phyloP scores from a whole-genome alignment of 2,329 filamentous ascomycete genomes.

The Neurospora sp. region DNA sequence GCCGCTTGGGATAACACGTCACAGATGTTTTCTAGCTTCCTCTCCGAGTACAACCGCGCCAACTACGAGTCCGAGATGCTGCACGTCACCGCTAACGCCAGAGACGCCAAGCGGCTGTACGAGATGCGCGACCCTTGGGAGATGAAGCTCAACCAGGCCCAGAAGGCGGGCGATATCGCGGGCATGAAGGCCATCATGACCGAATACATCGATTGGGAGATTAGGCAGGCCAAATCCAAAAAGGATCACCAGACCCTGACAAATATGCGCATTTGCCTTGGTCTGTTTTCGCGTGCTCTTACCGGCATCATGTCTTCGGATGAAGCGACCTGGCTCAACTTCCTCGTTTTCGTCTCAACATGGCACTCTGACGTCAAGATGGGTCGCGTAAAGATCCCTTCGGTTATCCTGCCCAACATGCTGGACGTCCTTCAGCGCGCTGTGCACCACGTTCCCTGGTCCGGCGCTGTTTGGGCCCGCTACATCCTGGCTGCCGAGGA shows the following conservation, averaged over 20 bases:
- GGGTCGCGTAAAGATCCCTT: constrained; percentile 30
- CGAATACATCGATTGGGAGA: constrained; percentile 83
- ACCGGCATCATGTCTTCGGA: constrained; percentile 61
- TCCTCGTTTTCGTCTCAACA: constrained; percentile 62
- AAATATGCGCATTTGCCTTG: constrained; percentile 43
- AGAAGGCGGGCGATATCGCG: constrained; percentile 44
- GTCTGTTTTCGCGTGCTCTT: constrained; percentile 73
- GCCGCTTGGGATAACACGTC: constrained; percentile 66
- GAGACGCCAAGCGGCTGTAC: constrained; percentile 54
- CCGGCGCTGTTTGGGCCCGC: constrained; percentile 81
- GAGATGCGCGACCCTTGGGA: constrained; percentile 59
- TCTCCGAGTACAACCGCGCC: constrained; percentile 60
- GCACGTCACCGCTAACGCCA: constrained; percentile 52
- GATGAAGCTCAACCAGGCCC: constrained; percentile 51
- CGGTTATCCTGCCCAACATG: constrained; percentile 34
- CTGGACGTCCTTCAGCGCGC: constrained; percentile 71
- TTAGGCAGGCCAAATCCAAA: constrained; percentile 47
- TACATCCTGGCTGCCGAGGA: constrained; percentile 80
- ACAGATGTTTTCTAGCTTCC: constrained; percentile 63
- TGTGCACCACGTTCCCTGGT: constrained; percentile 88
- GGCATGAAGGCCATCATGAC: constrained; percentile 41
- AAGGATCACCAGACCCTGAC: constrained; percentile 30
- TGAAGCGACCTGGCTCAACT: constrained; percentile 73
- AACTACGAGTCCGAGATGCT: constrained; percentile 69
- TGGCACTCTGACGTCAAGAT: constrained; percentile 27